Percentiles rank a stretch among this genome's conserved stretches.
Conservation (phyloP, 2,329 filamentous ascomycete species). For the Fusarium subtropicale region DNA sequence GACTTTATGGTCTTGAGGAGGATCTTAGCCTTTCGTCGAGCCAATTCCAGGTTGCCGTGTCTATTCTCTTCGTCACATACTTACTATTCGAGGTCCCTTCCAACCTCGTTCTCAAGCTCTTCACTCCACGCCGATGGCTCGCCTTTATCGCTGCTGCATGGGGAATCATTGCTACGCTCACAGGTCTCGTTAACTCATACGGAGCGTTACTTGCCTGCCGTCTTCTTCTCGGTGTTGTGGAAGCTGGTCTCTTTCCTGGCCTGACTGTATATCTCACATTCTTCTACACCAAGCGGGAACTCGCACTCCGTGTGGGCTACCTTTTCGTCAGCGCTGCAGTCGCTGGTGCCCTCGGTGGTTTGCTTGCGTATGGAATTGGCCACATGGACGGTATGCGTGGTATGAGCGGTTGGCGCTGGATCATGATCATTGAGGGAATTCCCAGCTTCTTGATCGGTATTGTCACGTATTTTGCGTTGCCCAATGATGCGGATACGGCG, state of each 20-base stretch:
- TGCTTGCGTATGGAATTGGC: slow-evolving; percentile 79
- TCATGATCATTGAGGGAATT: slow-evolving; percentile 67
- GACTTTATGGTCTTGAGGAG: slow-evolving; percentile 72
- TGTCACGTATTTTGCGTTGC: slow-evolving; percentile 51
- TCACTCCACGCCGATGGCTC: slow-evolving; percentile 72
- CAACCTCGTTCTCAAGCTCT: slow-evolving; percentile 72
- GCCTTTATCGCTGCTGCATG: slow-evolving; percentile 72
- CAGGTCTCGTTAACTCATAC: slow-evolving; percentile 74
- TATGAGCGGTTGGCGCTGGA: slow-evolving; percentile 77
- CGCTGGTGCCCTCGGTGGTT: slow-evolving; percentile 77
- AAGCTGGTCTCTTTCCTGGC: slow-evolving; percentile 77
- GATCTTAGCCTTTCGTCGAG: slow-evolving; percentile 69
- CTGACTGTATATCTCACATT: slow-evolving; percentile 77
- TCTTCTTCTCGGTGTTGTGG: slow-evolving; percentile 74
- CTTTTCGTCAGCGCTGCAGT: slow-evolving; percentile 78
- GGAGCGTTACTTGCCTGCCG: slow-evolving; percentile 75
- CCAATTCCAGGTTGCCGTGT: slow-evolving; percentile 77
- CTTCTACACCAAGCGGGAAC: slow-evolving; percentile 80
- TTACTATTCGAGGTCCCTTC: slow-evolving; percentile 71
- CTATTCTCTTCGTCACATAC: slow-evolving; percentile 75
- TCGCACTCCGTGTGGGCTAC: slow-evolving; percentile 78
- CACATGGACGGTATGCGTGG: slow-evolving; percentile 76
- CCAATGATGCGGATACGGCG: slow-evolving; percentile 62
- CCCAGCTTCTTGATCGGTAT: slow-evolving; percentile 56
- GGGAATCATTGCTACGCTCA: slow-evolving; percentile 77